These are phyloP conservation scores for Wickerhamiella allomyrinae DNA, from an alignment of 805 yeast genomes.

Conservation along the genomic window DNA sequence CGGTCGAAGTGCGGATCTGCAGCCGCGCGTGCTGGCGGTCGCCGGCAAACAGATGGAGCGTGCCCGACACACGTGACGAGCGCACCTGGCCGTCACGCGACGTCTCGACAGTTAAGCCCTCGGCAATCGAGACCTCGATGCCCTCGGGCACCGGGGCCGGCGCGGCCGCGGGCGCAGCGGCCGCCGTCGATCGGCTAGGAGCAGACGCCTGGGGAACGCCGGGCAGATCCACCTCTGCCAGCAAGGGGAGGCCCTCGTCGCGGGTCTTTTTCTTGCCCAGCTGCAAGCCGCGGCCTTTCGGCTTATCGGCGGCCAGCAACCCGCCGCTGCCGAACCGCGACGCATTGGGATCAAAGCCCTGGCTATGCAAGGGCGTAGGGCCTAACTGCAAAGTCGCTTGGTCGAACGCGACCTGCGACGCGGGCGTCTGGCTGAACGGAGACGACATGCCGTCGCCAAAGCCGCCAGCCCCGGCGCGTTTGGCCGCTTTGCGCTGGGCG, in stretches of 20 bases:
- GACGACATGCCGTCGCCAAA: slow-evolving; percentile 8
- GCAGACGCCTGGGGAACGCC: slow-evolving; percentile 18
- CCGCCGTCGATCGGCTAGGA: slow-evolving; percentile 20
- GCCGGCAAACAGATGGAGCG: slow-evolving; percentile 73
- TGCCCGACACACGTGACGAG: slow-evolving; percentile 73
- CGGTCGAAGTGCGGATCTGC: slow-evolving; percentile 42
- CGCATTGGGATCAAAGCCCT: neutral
- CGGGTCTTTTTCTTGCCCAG: slow-evolving; percentile 41
- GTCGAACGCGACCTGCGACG: slow-evolving; percentile 5
- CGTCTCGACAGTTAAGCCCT: slow-evolving; percentile 62
- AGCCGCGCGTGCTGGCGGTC: slow-evolving; percentile 57
- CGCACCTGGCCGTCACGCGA: slow-evolving; percentile 60
- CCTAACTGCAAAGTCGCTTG: slow-evolving; percentile 1
- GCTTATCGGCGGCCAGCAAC: slow-evolving; percentile 19
- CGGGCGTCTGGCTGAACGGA: slow-evolving; percentile 4
- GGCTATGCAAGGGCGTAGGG: slow-evolving; percentile 2
- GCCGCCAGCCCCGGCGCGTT: slow-evolving; percentile 16
- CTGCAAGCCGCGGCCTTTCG: slow-evolving; percentile 61
- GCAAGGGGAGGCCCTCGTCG: slow-evolving; percentile 16
- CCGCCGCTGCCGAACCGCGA: neutral
- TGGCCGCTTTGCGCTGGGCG: slow-evolving; percentile 38
- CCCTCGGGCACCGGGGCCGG: slow-evolving; percentile 43
- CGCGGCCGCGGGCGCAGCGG: slow-evolving; percentile 7
- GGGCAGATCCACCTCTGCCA: slow-evolving; percentile 25
- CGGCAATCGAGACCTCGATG: slow-evolving; percentile 61